Evolutionary conservation across 2,329 filamentous ascomycete genomes (phyloP).

Genomic region (Aspergillus sp.): DNA sequence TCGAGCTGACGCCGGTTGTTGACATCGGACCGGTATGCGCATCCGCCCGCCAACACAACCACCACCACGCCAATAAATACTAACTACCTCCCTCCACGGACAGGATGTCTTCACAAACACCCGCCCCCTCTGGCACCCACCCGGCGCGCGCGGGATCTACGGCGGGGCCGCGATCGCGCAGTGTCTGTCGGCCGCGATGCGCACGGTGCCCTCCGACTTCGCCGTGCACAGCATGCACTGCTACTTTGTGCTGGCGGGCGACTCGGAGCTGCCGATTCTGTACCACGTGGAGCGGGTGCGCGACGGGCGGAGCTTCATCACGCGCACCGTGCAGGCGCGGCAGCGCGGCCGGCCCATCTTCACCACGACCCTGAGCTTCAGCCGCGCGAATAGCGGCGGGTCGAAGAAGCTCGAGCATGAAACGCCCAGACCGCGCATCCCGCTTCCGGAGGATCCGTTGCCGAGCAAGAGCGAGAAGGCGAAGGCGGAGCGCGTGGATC

Average conservation of each 20-base stretch:
- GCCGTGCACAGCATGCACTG: constrained; percentile 94
- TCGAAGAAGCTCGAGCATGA: constrained; percentile 56
- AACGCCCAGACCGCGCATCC: constrained; percentile 47
- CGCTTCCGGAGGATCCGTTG: constrained; percentile 30
- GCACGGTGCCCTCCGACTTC: constrained; percentile 71
- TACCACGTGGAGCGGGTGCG: constrained; percentile 94
- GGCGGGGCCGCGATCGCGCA: constrained; percentile 91
- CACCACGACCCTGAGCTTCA: constrained; percentile 88
- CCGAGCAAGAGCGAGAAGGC: constrained; percentile 21
- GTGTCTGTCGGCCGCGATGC: constrained; percentile 76
- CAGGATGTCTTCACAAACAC: constrained; percentile 93
- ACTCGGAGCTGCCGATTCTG: constrained; percentile 72
- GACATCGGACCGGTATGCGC: constrained; percentile 49
- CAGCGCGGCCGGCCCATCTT: constrained; percentile 87
- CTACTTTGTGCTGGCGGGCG: constrained; percentile 92
- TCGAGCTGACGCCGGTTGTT: constrained; percentile 70
- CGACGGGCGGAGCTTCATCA: constrained; percentile 81
- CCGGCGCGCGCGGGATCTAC: constrained; percentile 85
- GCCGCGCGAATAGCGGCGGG: constrained; percentile 48
- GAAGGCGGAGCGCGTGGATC: constrained; percentile 12
- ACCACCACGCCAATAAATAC: background rate
- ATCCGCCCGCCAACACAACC: background rate
- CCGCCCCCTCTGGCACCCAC: constrained; percentile 81
- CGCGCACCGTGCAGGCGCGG: constrained; percentile 88
- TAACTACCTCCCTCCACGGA: too few species aligned